Conservation (phyloP, 176 grass and related monocot species). For the Rhipidocladum racemiflorum region DNA sequence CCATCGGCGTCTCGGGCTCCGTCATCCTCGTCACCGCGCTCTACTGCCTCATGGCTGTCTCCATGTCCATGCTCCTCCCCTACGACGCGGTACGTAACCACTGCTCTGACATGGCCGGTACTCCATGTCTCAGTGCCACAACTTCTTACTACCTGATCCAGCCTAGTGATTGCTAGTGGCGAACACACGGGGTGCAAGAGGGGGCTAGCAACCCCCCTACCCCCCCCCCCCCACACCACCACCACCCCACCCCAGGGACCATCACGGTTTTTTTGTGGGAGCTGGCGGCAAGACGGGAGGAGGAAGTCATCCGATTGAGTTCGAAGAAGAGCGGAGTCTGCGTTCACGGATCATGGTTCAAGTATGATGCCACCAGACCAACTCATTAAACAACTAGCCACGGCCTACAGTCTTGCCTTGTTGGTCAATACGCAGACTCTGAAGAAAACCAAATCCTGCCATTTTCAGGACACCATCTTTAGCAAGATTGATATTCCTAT, state of each 20-base stretch:
- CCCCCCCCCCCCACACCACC: no score
- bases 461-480: neutral
- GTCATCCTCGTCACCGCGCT: constrained; percentile 74
- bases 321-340: no score
- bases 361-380: no score
- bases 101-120: neutral
- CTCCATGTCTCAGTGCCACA: neutral
- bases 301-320: no score
- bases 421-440: neutral
- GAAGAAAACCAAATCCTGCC: neutral
- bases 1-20: constrained; percentile 79
- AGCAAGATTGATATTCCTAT: neutral
- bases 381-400: no score
- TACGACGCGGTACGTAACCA: constrained; percentile 74
- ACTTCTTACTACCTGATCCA: neutral
- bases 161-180: neutral
- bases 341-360: no score
- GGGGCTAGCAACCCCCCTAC: no score
- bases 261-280: no score
- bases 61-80: constrained; percentile 93
- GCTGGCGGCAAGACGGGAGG: no score
- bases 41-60: constrained; percentile 97
- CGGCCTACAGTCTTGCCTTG: no score
- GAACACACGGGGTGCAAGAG: no score
- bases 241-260: no score